These are phyloP conservation scores for Hypoxylon subgilvum DNA, from an alignment of 495 filamentous ascomycete species.

Conservation along the genomic window DNA sequence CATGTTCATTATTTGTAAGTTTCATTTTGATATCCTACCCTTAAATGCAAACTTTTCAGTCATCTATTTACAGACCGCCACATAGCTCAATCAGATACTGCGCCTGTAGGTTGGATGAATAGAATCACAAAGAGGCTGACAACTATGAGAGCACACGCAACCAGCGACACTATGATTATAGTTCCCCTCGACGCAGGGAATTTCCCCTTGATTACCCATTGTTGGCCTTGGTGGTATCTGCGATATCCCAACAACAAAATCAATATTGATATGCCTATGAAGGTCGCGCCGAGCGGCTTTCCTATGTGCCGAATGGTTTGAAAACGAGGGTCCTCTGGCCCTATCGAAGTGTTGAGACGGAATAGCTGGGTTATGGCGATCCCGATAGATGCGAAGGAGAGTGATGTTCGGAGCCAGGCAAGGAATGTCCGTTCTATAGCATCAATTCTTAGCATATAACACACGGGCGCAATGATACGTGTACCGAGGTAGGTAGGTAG, in stretches of 20 bases:
- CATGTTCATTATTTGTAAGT: background rate
- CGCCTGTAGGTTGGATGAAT: slow-evolving; percentile 61
- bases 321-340: slow-evolving; percentile 41
- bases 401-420: slow-evolving; percentile 93
- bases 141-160: slow-evolving; percentile 74
- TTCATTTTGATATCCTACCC: background rate
- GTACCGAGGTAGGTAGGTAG: too few species aligned
- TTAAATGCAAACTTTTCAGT: slow-evolving; percentile 2
- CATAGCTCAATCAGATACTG: slow-evolving; percentile 48
- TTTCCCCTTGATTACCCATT: slow-evolving; percentile 92
- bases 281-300: slow-evolving; percentile 92
- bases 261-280: slow-evolving; percentile 84
- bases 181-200: slow-evolving; percentile 92
- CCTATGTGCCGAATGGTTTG: slow-evolving; percentile 74
- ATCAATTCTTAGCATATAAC: slow-evolving; percentile 21
- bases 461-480: background rate
- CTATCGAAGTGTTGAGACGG: slow-evolving; percentile 78
- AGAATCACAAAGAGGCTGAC: slow-evolving; percentile 73
- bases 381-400: slow-evolving; percentile 95
- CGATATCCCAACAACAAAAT: slow-evolving; percentile 81
- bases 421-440: slow-evolving; percentile 89
- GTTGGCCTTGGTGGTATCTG: slow-evolving; percentile 66
- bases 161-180: slow-evolving; percentile 74
- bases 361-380: slow-evolving; percentile 97
- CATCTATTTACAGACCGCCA: background rate